Conservation (phyloP, 495 filamentous ascomycete genomes). For the Hypoxylon subgilvum region DNA sequence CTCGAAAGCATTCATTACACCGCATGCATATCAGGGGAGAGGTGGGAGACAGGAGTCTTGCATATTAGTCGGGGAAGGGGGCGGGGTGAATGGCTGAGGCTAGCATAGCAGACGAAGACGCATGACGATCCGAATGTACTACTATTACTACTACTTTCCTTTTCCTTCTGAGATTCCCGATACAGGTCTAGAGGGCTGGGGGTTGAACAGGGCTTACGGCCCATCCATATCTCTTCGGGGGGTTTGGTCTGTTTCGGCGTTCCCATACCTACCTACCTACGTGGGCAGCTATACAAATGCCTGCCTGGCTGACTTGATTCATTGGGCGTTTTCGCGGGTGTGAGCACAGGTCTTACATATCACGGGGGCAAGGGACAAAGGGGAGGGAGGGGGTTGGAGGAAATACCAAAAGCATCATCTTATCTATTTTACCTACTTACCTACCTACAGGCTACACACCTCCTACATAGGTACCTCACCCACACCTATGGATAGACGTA, state of each 20-base stretch:
- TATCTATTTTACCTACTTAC: too few relatives aligned
- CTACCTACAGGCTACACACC: too few relatives aligned
- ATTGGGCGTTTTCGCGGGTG: neutral
- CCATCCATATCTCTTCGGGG: too few relatives aligned
- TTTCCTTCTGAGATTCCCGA: neutral
- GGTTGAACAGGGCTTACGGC: too few relatives aligned
- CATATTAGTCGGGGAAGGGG: conserved; percentile 8
- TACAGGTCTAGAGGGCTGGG: neutral
- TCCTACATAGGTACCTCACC: too few relatives aligned
- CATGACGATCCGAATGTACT: conserved; percentile 11
- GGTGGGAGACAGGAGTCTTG: neutral
- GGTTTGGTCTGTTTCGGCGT: neutral
- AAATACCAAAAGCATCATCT: neutral
- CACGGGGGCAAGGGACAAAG: too few relatives aligned
- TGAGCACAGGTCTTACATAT: too few relatives aligned
- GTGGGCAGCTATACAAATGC: too few relatives aligned
- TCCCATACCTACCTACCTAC: neutral
- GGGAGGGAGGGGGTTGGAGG: too few relatives aligned
- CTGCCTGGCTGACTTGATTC: too few relatives aligned
- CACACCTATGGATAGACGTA: too few relatives aligned
- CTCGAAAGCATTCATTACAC: neutral
- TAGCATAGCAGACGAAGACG: neutral
- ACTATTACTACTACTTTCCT: conserved; percentile 9
- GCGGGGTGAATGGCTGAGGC: neutral
- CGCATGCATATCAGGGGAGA: neutral